phyloP scores from a whole-genome alignment of 805 yeast genomes.

The Candida coleopterorum region DNA sequence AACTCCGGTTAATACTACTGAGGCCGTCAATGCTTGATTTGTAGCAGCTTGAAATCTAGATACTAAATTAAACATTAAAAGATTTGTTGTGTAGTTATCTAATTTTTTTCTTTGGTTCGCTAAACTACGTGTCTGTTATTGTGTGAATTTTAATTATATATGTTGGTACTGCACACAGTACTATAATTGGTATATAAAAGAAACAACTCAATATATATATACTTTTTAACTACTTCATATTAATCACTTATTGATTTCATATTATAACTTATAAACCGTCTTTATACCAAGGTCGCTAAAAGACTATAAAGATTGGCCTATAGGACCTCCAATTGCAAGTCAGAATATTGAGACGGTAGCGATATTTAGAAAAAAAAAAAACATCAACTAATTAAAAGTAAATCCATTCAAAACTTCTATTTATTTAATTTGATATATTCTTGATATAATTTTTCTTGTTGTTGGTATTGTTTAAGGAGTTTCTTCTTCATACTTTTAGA shows the following conservation, averaged over 20 bases:
- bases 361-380: background rate
- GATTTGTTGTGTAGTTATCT: too few species aligned
- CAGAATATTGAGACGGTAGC: slow-evolving; percentile 2
- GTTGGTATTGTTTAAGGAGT: slow-evolving; percentile 68
- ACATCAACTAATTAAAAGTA: background rate
- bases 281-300: too few species aligned
- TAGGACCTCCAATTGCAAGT: too few species aligned
- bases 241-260: too few species aligned
- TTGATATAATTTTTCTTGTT: slow-evolving; percentile 76
- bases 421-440: slow-evolving; percentile 42
- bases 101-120: background rate
- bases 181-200: too few species aligned
- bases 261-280: too few species aligned
- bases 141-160: too few species aligned
- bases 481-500: slow-evolving; percentile 85
- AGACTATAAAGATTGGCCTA: too few species aligned
- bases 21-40: slow-evolving; percentile 48
- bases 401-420: too few species aligned
- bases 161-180: too few species aligned
- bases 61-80: slow-evolving; percentile 26
- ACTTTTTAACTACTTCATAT: too few species aligned
- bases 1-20: slow-evolving; percentile 36
- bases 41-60: slow-evolving; percentile 42
- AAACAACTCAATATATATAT: too few species aligned
- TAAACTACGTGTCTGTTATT: slow-evolving; percentile 6